Conservation (phyloP, 1,284 basidiomycete species). For the Cutaneotrichosporon sp. region DNA sequence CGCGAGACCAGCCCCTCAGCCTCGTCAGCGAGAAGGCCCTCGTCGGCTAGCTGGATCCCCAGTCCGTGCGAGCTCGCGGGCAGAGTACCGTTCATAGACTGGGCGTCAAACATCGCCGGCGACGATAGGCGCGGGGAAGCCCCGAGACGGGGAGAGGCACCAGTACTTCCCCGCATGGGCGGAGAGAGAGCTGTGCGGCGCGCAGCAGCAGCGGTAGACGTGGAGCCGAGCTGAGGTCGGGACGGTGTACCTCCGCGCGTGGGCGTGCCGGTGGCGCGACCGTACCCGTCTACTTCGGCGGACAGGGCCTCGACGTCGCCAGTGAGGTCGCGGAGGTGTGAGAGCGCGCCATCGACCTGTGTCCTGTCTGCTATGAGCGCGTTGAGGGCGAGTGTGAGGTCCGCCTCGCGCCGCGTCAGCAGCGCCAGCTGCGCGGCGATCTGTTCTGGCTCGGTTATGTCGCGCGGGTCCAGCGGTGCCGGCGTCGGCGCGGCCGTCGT, state of each 20-base stretch:
- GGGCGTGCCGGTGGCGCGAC: background rate
- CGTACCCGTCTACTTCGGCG: constrained; percentile 54
- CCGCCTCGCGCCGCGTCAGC: constrained; percentile 69
- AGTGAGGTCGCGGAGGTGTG: constrained; percentile 59
- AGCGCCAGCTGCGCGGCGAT: constrained; percentile 49
- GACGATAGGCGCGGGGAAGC: background rate
- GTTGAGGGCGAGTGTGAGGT: constrained; percentile 69
- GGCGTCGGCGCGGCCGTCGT: constrained; percentile 15
- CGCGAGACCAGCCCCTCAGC: constrained; percentile 42
- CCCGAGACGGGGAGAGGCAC: background rate
- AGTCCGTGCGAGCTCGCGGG: constrained; percentile 17
- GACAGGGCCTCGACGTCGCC: constrained; percentile 62
- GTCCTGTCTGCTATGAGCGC: constrained; percentile 64
- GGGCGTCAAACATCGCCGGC: too few relatives aligned
- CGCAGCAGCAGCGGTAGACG: background rate
- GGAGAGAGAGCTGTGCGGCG: constrained; percentile 1
- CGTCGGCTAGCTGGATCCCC: constrained; percentile 27
- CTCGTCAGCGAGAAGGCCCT: constrained; percentile 16
- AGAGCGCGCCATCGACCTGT: constrained; percentile 62
- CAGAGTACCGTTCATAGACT: background rate
- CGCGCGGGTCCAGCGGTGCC: constrained; percentile 28
- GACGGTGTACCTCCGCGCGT: background rate
- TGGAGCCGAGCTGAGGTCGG: background rate
- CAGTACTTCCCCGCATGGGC: too few relatives aligned
- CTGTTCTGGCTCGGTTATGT: constrained; percentile 35